Percentiles rank a stretch among this genome's conserved stretches.
Evolutionary conservation across 1,284 basidiomycete genomes (phyloP).

Genomic region (Cerioporus squamosus): DNA sequence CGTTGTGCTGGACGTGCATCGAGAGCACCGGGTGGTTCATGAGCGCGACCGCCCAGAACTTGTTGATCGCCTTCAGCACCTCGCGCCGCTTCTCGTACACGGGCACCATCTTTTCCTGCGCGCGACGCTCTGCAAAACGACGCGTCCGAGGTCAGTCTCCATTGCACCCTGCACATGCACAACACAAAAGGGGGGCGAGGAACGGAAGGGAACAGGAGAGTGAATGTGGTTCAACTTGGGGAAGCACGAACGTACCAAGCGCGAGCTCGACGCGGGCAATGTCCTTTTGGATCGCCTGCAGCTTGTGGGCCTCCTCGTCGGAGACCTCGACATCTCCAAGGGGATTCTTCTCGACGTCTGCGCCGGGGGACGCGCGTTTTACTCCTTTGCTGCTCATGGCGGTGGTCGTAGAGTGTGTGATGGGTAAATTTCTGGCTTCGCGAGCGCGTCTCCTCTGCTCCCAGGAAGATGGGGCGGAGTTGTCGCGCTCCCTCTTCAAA

Average conservation of each 20-base stretch:
- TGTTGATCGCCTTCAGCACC: constrained; percentile 64
- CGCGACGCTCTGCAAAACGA: constrained; percentile 58
- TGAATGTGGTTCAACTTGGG: background rate
- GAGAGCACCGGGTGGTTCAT: constrained; percentile 68
- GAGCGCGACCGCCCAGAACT: constrained; percentile 81
- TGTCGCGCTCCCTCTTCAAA: constrained; percentile 23
- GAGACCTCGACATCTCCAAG: constrained; percentile 67
- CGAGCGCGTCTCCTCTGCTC: constrained; percentile 20
- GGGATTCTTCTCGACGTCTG: constrained; percentile 69
- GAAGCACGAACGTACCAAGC: constrained; percentile 64
- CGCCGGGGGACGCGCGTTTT: constrained; percentile 77
- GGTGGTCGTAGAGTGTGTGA: constrained; percentile 21
- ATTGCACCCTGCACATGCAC: constrained; percentile 7
- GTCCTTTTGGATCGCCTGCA: constrained; percentile 65
- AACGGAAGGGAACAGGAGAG: background rate
- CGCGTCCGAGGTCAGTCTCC: constrained; percentile 11
- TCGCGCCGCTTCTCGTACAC: constrained; percentile 72
- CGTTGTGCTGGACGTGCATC: constrained; percentile 66
- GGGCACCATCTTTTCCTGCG: constrained; percentile 57
- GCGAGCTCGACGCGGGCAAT: constrained; percentile 68
- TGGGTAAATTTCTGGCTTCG: constrained; percentile 25
- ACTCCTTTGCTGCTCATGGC: constrained; percentile 48
- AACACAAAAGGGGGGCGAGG: background rate
- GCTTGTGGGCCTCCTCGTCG: constrained; percentile 70
- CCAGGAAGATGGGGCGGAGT: constrained; percentile 21